Percentiles rank a stretch among this genome's conserved stretches.
These are phyloP conservation scores for Houttuynia cordata DNA, from an alignment of 164 flowering plant species.

Conservation along the genomic window DNA sequence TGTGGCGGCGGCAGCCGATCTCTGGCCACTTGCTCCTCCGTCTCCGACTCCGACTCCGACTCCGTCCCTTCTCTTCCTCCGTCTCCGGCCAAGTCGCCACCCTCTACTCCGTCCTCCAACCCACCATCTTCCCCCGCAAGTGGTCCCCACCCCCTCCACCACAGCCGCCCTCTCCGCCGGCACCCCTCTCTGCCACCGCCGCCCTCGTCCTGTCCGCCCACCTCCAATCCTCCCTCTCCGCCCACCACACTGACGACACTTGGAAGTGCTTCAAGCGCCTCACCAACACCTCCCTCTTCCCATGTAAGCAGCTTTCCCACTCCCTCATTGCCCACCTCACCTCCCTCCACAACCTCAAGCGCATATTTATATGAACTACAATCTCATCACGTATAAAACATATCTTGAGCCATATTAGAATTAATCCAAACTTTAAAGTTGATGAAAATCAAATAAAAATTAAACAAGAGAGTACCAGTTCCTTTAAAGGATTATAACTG, in stretches of 20 bases:
- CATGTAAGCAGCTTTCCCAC: constrained; percentile 53
- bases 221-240: constrained; percentile 38
- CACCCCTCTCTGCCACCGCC: constrained; percentile 25
- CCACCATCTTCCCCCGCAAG: constrained; percentile 47
- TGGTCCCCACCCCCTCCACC: constrained; percentile 4
- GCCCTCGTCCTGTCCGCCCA: constrained; percentile 33
- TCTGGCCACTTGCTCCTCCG: constrained; percentile 8
- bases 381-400: no score
- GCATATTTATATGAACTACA: no score
- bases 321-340: constrained; percentile 60
- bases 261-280: constrained; percentile 87
- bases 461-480: no score
- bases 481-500: no score
- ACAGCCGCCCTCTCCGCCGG: constrained; percentile 10
- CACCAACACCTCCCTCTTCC: constrained; percentile 35
- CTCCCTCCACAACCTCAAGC: constrained; percentile 59
- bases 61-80: constrained; percentile 24
- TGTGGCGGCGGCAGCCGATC: constrained; percentile 33
- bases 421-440: no score
- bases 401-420: no score
- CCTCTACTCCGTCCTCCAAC: constrained; percentile 78
- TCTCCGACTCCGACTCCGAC: no score
- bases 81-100: constrained; percentile 26
- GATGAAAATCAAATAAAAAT: no score
- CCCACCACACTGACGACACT: constrained; percentile 61